A percentile compares a stretch with the other conserved stretches of the same genome.
These are phyloP conservation scores for Exserohilum turcica DNA, from an alignment of 2,329 filamentous ascomycete genomes.

Conservation along the genomic window DNA sequence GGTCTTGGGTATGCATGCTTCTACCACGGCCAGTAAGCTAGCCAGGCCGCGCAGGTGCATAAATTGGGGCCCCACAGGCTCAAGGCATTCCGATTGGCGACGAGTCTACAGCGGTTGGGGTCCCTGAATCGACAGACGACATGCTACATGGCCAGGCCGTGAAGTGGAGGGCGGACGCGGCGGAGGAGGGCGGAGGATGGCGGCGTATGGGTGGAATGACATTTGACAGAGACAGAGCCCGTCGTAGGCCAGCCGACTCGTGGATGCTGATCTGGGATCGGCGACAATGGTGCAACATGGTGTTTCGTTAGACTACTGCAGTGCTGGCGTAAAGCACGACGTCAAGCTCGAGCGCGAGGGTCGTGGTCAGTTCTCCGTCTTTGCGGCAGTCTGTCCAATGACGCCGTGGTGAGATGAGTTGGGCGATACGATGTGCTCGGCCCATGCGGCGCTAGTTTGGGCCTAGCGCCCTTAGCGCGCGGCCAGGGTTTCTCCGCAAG, in stretches of 20 bases:
- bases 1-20: neutral
- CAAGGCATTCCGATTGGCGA: constrained; percentile 8
- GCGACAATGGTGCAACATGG: constrained; percentile 10
- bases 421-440: constrained; percentile 2
- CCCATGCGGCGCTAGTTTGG: neutral
- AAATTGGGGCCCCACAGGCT: constrained; percentile 19
- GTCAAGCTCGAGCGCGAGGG: constrained; percentile 1
- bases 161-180: neutral
- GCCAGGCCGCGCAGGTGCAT: constrained; percentile 12
- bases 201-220: neutral
- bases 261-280: neutral
- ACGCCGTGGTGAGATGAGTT: neutral
- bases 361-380: too few relatives aligned
- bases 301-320: neutral
- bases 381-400: neutral
- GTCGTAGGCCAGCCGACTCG: neutral
- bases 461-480: neutral
- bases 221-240: neutral
- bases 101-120: neutral
- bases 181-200: neutral
- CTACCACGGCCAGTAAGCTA: constrained; percentile 4
- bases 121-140: constrained; percentile 2
- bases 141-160: constrained; percentile 2
- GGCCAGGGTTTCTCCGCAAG: neutral
- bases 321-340: constrained; percentile 1